phyloP scores from a whole-genome alignment of 371 early-diverging fungal genomes.

The Actinomucor elegans region DNA sequence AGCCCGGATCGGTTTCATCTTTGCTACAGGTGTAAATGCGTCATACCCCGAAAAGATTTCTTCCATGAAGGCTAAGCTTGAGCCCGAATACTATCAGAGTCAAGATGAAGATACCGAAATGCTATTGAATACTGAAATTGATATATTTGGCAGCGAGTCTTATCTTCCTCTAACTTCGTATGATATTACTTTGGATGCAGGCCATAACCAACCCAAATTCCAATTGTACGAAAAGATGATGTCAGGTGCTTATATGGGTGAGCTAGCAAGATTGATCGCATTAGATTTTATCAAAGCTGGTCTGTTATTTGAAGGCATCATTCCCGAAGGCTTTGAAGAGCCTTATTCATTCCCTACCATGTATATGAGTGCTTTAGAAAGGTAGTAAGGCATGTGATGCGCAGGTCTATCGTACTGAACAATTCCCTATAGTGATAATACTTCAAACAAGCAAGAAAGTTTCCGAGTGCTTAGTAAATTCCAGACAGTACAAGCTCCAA shows the following conservation, averaged over 20 bases:
- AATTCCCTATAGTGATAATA: not conserved
- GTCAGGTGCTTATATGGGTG: conserved; percentile 80
- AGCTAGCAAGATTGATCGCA: conserved; percentile 66
- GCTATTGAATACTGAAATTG: conserved; percentile 69
- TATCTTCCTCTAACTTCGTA: conserved; percentile 66
- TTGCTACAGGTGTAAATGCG: conserved; percentile 97
- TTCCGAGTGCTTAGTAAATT: conserved; percentile 1
- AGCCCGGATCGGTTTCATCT: conserved; percentile 84
- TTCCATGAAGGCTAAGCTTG: conserved; percentile 4
- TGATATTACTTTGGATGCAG: conserved; percentile 61
- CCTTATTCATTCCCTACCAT: conserved; percentile 82
- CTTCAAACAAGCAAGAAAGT: conserved; percentile 2
- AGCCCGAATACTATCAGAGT: conserved; percentile 26
- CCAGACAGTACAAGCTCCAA: conserved; percentile 2
- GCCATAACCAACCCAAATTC: conserved; percentile 55
- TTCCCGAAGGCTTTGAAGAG: conserved; percentile 63
- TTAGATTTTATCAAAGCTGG: conserved; percentile 59
- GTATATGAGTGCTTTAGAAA: conserved; percentile 8
- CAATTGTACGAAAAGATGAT: conserved; percentile 81
- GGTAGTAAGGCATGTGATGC: too few relatives aligned
- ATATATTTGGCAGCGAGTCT: conserved; percentile 65
- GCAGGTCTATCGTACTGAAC: too few relatives aligned
- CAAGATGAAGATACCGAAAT: conserved; percentile 34
- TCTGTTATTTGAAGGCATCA: conserved; percentile 49
- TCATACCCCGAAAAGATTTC: conserved; percentile 13